Percentiles rank a stretch among this genome's conserved stretches.
Conservation (phyloP, 768 basidiomycete genomes). For the Macrolepiota fuliginosa region DNA sequence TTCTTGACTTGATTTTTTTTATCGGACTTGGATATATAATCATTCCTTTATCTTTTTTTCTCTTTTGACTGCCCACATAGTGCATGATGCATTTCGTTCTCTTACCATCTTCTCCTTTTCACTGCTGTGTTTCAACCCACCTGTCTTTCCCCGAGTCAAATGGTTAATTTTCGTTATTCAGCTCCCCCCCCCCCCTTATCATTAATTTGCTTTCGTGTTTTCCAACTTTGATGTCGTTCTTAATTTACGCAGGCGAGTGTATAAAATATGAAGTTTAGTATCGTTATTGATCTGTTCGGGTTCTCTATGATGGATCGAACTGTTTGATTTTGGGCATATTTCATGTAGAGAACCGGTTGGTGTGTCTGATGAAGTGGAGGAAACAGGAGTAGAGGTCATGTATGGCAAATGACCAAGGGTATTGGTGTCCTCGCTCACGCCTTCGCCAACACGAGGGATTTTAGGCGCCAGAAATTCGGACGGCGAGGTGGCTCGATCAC, state of each 20-base stretch:
- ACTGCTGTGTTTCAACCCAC: not conserved
- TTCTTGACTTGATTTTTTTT: not conserved
- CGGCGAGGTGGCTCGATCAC: too few relatives aligned
- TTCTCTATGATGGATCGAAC: not conserved
- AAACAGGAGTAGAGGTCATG: too few relatives aligned
- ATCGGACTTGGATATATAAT: not conserved
- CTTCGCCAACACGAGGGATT: too few relatives aligned
- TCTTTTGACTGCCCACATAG: not conserved
- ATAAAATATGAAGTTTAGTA: not conserved
- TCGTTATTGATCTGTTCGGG: not conserved
- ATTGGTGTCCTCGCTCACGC: too few relatives aligned
- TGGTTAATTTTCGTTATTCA: not conserved
- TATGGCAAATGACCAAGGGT: too few relatives aligned
- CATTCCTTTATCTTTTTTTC: not conserved
- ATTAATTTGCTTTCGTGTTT: too few relatives aligned
- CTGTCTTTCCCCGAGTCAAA: not conserved
- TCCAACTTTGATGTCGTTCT: not conserved
- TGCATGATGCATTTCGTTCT: not conserved
- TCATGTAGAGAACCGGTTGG: too few relatives aligned
- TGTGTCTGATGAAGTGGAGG: too few relatives aligned
- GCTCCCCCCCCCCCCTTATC: not conserved
- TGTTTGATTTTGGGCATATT: not conserved
- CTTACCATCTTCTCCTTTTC: too few relatives aligned
- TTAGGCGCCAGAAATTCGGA: too few relatives aligned
- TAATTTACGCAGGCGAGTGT: not conserved